Conservation (phyloP, 2,329 filamentous ascomycete genomes). For the Dactylellina drechsleri region DNA sequence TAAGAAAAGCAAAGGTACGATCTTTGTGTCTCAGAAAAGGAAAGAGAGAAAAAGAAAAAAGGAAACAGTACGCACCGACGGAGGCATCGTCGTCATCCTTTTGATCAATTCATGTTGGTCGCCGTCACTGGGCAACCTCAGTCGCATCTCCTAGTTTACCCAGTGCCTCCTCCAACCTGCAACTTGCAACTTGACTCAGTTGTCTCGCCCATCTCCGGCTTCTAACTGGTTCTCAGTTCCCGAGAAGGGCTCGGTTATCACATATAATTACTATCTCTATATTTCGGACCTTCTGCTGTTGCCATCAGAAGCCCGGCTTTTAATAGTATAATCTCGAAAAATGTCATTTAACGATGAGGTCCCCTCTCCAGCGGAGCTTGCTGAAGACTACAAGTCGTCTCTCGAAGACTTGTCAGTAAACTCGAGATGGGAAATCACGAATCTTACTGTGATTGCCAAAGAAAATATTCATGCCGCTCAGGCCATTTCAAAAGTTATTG, state of each 20-base stretch:
- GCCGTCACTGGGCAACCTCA: not conserved
- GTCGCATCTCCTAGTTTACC: not conserved
- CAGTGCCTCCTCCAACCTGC: not conserved
- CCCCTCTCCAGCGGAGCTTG: slow-evolving; percentile 78
- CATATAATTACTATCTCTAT: no score
- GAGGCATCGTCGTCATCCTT: not conserved
- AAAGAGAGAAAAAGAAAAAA: no score
- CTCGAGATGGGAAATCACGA: slow-evolving; percentile 94
- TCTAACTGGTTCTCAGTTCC: no score
- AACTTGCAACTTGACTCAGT: not conserved
- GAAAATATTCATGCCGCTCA: slow-evolving; percentile 96
- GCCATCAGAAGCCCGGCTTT: no score
- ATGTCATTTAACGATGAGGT: slow-evolving; percentile 54
- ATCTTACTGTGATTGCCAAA: slow-evolving; percentile 94
- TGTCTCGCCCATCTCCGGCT: not conserved
- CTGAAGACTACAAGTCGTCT: slow-evolving; percentile 92
- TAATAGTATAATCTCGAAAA: not conserved
- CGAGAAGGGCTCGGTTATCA: no score
- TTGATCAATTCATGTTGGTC: not conserved
- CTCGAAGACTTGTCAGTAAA: slow-evolving; percentile 91
- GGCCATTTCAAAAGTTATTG: slow-evolving; percentile 87
- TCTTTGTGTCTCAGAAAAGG: no score
- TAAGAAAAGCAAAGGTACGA: not conserved
- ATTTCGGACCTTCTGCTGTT: no score
- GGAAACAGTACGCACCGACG: not conserved